Base-by-base conservation (phyloP, 352 stramenopile species). In the Phytophthora pini region DNA sequence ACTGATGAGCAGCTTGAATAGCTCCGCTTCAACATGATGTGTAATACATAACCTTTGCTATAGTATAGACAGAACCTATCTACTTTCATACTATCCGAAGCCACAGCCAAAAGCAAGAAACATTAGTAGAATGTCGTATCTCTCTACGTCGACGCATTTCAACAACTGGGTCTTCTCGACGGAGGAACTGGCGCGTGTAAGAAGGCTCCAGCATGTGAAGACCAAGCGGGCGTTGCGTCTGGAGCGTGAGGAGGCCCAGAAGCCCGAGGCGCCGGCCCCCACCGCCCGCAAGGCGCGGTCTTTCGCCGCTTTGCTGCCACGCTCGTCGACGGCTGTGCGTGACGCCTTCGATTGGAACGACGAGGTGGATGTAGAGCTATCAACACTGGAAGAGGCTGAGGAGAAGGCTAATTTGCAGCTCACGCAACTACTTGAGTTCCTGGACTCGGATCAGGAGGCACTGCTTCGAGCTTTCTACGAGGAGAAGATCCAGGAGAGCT, bases 81-180 rank as follows among this genome's bases (percentile, higher is more conserved):
- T 5, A 48, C 7, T 24, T 20, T 53, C 44, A 68, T 68, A 63
- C 12, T 10, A 12, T 27, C 41, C 15, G 8, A 40, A 56, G 20
- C 20, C 27, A 26, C 43, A 5, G 7, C 4, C 34, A 8, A 39
- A 17, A 54, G 29, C 15, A 34, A 20, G 26, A 54, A 41, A 24
- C 15, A 17, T 36, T 36, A 3, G 13, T 27, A 45, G 13, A 40
- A 95, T 95, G 88, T 79, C 88, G 72, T 96, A 96, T 72, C 74
- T 96, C 36, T 48, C 82, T 56, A 79, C 78, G 65, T 94, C 88
- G 71, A 94, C 88, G 68, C 88, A 96, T 77, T 92, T 94, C 61
- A 94, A 94, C 76, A 96, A 94, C 71, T 96, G 88, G 88, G 67
- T 96, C 66, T 93, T 96, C 75, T 80, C 76, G 32, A 24, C 29